phyloP scores from a whole-genome alignment of 2,329 filamentous ascomycete genomes.

The Penicillium sp. region DNA sequence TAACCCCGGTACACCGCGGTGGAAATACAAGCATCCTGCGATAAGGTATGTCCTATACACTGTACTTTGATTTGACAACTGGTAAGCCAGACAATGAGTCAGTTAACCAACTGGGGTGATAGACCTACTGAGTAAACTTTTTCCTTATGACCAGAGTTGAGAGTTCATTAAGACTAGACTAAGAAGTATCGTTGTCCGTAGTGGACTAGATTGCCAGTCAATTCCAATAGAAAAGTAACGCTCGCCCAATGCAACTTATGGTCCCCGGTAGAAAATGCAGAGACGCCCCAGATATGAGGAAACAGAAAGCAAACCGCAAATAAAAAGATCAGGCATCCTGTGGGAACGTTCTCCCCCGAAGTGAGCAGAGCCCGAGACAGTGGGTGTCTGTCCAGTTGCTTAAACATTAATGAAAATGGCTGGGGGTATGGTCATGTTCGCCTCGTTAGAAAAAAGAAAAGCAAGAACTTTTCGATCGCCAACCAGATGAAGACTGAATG shows the following conservation, averaged over 20 bases:
- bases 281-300: background rate
- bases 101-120: too few relatives aligned
- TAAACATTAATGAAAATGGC: slow-evolving; percentile 7
- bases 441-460: background rate
- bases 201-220: background rate
- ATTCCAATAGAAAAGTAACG: background rate
- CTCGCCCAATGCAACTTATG: background rate
- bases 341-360: too few relatives aligned
- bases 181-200: background rate
- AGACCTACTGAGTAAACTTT: too few relatives aligned
- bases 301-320: background rate
- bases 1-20: too few relatives aligned
- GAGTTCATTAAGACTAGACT: background rate
- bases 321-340: background rate
- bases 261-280: background rate
- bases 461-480: slow-evolving; percentile 7
- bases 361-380: background rate
- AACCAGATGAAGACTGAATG: background rate
- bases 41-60: too few relatives aligned
- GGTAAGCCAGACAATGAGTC: too few relatives aligned
- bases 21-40: too few relatives aligned
- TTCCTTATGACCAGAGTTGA: too few relatives aligned
- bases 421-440: slow-evolving; percentile 1
- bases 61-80: too few relatives aligned
- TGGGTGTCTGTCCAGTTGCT: background rate